phyloP scores from a whole-genome alignment of 257 asterid genomes.

The Solanum corneliomulleri region DNA sequence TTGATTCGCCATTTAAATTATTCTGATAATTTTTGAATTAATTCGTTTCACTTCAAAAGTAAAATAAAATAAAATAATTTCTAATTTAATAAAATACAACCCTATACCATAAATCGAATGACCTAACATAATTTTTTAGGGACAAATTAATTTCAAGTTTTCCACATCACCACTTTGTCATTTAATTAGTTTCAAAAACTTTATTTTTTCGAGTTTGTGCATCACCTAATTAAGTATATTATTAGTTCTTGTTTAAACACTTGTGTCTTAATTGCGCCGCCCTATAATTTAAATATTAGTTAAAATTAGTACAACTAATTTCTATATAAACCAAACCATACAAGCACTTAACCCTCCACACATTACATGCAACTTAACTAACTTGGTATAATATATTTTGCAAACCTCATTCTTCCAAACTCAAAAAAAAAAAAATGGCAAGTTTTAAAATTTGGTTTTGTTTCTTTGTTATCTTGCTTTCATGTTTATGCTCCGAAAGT shows the following conservation, averaged over 20 bases:
- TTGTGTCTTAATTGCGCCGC: neutral
- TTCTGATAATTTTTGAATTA: too few species aligned
- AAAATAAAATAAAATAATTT: neutral
- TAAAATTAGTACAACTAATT: neutral
- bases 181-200: neutral
- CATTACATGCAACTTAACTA: neutral
- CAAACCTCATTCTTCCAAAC: neutral
- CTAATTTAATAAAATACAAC: neutral
- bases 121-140: neutral
- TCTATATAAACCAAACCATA: neutral
- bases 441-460: neutral
- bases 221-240: neutral
- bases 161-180: neutral
- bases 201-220: neutral
- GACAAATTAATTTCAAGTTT: neutral
- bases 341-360: neutral
- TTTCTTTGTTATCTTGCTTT: neutral
- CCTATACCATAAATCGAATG: neutral
- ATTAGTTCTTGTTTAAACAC: neutral
- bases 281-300: neutral
- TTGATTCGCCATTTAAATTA: too few species aligned
- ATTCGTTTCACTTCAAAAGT: too few species aligned
- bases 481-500: neutral
- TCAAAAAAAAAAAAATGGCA: neutral
- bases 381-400: neutral